Evolutionary conservation across 2,329 filamentous ascomycete species (phyloP).

Genomic region (Microdochium bolleyi): DNA sequence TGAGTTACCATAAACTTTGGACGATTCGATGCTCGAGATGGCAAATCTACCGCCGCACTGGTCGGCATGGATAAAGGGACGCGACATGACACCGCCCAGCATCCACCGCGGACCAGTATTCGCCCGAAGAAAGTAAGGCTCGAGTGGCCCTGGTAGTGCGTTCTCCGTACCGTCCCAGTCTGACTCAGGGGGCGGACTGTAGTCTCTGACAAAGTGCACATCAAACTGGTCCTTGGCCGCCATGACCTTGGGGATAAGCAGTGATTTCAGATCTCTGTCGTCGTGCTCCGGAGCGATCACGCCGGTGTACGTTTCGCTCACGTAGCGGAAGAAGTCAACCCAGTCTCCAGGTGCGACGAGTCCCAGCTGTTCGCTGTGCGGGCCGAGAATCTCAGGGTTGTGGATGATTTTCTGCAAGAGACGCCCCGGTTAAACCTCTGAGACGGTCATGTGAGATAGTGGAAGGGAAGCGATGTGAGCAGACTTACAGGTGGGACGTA

Average conservation of each 20-base stretch:
- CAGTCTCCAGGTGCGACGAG: conserved; percentile 50
- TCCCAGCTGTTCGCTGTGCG: conserved; percentile 45
- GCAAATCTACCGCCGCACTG: conserved; percentile 41
- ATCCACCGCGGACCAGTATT: conserved; percentile 39
- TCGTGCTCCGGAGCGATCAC: conserved; percentile 42
- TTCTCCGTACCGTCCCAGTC: conserved; percentile 33
- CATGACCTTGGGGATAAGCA: conserved; percentile 47
- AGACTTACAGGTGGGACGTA: conserved; percentile 50
- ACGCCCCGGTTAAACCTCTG: too few species aligned
- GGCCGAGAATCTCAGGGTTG: conserved; percentile 44
- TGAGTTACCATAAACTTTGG: conserved; percentile 23
- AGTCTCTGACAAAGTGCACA: conserved; percentile 42
- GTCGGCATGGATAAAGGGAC: conserved; percentile 38
- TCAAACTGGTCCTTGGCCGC: conserved; percentile 47
- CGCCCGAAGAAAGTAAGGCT: conserved; percentile 42
- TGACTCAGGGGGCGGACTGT: conserved; percentile 32
- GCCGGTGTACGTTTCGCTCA: conserved; percentile 42
- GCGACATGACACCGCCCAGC: conserved; percentile 33
- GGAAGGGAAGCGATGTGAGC: too few species aligned
- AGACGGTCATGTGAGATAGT: too few species aligned
- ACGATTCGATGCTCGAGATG: conserved; percentile 43
- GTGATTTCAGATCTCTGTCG: conserved; percentile 37
- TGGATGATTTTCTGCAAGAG: conserved; percentile 37
- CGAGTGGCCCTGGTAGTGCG: conserved; percentile 23
- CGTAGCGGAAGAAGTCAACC: conserved; percentile 53